Conservation (phyloP, 2,329 filamentous ascomycete species). For the Fusarium goolgardi region DNA sequence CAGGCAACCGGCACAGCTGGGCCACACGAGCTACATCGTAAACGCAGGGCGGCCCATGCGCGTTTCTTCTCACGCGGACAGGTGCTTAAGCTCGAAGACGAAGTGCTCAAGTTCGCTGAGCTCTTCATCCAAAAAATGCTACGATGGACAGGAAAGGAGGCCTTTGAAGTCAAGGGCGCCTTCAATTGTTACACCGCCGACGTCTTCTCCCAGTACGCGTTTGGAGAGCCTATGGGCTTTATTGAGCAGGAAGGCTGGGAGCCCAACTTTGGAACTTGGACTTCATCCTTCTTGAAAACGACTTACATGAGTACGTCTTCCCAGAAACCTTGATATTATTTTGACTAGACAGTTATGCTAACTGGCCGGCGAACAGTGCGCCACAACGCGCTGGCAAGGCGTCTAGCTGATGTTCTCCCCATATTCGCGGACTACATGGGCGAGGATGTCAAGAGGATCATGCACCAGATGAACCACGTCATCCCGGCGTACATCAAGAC, state of each 20-base stretch:
- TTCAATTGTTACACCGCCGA: slow-evolving; percentile 56
- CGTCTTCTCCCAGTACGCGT: slow-evolving; percentile 53
- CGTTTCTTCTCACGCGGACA: slow-evolving; percentile 52
- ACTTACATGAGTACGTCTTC: slow-evolving; percentile 44
- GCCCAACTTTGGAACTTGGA: slow-evolving; percentile 53
- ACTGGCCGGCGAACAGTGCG: slow-evolving; percentile 27
- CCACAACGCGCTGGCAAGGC: slow-evolving; percentile 47
- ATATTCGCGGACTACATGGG: slow-evolving; percentile 20
- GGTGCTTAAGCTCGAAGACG: slow-evolving; percentile 46
- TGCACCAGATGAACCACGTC: slow-evolving; percentile 28
- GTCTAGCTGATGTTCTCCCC: slow-evolving; percentile 16
- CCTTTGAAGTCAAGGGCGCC: slow-evolving; percentile 51
- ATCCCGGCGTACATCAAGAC: slow-evolving; percentile 23
- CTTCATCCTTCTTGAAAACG: slow-evolving; percentile 48
- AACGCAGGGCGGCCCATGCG: slow-evolving; percentile 46
- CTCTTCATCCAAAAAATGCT: slow-evolving; percentile 50
- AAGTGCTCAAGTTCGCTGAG: slow-evolving; percentile 42
- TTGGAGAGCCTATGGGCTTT: slow-evolving; percentile 52
- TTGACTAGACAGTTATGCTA: background rate
- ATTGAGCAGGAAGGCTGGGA: slow-evolving; percentile 49
- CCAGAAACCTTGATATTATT: accelerated
- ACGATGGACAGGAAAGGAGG: slow-evolving; percentile 29
- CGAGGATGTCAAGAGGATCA: slow-evolving; percentile 22
- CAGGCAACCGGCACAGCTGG: slow-evolving; percentile 28
- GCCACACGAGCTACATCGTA: slow-evolving; percentile 50